Evolutionary conservation across 805 yeast species (phyloP), one percentile per base, ranked within the genome.

Genomic region (Pichia occidentalis): DNA sequence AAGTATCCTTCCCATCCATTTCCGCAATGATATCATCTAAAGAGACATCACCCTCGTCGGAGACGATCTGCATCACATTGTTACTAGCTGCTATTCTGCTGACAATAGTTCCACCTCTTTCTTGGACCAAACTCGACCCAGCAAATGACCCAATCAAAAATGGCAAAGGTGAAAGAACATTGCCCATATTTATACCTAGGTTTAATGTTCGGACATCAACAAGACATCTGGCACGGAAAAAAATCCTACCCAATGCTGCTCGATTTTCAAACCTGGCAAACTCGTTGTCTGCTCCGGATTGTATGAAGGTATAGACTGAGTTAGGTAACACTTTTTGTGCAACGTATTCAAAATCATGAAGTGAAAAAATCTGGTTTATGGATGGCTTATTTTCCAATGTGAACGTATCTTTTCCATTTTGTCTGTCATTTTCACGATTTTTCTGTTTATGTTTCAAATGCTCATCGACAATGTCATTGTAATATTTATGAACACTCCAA

Each of bases 121-220:
- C 80, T 54, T 87, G 88, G 4, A 95, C 94, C 46, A 88, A 66
- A 48, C 76, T 78, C 21, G 94, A 94, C 34, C 87, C 71, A 1
- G 95, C 95, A 14, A 95, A 83, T 1, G 96, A 95, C n/a, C 92
- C 73, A 39, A 81, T 75, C 53, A 85, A 88, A 57, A 88, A 85
- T 5, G 97, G 97, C 5, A 77, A 80, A 13, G 71, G 65, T 4
- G 73, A 63, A 25, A 65, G 60, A 18, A 70, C 53, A 10, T 95
- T 95, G 20, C 87, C 63, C 71, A 87, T 72, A 5, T 72, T 65
- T 4, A 90, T 77, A 2, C 74, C 54, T 23, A 72, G 54, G 48
- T 79, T 82, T 28, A 81, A 70, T n/a, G 69, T 54, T 3, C 67
- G 53, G 9, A 87, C 95, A 58, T 90, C 86, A 7, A 85, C 81